Percentiles rank a stretch among this genome's conserved stretches.
Evolutionary conservation across 148 eudicot genomes (phyloP).

Genomic region (Spergularia marina): DNA sequence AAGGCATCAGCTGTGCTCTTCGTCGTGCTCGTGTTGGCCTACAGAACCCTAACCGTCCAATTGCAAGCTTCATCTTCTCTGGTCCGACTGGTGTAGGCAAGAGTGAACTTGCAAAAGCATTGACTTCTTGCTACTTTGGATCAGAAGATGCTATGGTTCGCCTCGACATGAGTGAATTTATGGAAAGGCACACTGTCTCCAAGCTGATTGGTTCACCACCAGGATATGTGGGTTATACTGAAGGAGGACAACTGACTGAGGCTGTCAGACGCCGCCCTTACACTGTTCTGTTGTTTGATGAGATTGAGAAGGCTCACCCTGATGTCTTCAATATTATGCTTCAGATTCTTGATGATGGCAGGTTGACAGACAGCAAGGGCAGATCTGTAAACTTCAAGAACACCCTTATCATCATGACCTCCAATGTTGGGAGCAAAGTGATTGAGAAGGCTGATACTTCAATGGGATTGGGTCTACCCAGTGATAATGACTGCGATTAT

Average conservation of each 20-base stretch:
- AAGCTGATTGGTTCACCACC: conserved; percentile 91
- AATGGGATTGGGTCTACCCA: conserved; percentile 54
- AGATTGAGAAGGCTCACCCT: conserved; percentile 90
- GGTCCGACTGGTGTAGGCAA: conserved; percentile 97
- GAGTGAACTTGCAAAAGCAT: conserved; percentile 75
- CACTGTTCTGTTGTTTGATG: conserved; percentile 76
- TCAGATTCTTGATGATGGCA: conserved; percentile 88
- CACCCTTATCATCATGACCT: conserved; percentile 84
- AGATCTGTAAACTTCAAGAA: conserved; percentile 81
- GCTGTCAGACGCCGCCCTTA: conserved; percentile 83
- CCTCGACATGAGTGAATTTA: conserved; percentile 87
- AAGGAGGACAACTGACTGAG: conserved; percentile 92
- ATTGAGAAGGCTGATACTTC: conserved; percentile 68
- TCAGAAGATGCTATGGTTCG: conserved; percentile 85
- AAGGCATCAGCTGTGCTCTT: conserved; percentile 76
- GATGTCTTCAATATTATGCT: conserved; percentile 93
- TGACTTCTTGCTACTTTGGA: conserved; percentile 83
- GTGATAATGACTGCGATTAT: conserved; percentile 61
- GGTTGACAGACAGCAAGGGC: conserved; percentile 84
- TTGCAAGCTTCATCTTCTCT: conserved; percentile 83
- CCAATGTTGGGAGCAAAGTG: conserved; percentile 79
- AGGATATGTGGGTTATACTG: conserved; percentile 77
- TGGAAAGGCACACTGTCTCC: conserved; percentile 85
- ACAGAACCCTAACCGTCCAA: conserved; percentile 75
- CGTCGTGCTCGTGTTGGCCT: conserved; percentile 92